Evolutionary conservation across 371 early-diverging fungal genomes (phyloP).

Genomic region (Dichotomocladium elegans): DNA sequence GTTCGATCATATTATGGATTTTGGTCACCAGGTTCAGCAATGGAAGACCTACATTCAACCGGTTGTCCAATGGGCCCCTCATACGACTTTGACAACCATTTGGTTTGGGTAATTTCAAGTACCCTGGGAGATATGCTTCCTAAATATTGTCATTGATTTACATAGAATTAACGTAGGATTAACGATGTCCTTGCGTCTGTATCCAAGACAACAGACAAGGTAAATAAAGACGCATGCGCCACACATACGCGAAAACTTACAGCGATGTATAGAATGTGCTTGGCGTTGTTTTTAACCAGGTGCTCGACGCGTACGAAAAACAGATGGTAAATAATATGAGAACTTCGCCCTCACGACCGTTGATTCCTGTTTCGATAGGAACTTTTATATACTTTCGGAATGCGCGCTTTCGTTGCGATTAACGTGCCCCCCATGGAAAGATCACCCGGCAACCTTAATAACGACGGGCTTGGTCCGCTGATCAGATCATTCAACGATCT

Average conservation of each 20-base stretch:
- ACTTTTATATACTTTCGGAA: not conserved
- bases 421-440: constrained; percentile 17
- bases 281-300: constrained; percentile 2
- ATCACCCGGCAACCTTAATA: not conserved
- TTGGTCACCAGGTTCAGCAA: constrained; percentile 1
- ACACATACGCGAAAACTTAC: not conserved
- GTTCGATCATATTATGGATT: constrained; percentile 1
- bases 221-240: not conserved
- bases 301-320: not conserved
- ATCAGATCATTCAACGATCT: constrained; percentile 2
- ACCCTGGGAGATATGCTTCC: no score
- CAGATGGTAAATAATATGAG: no score
- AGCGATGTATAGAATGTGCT: not conserved
- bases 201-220: not conserved
- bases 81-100: not conserved
- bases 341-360: not conserved
- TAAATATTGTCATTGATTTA: no score
- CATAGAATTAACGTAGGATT: no score
- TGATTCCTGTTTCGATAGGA: not conserved
- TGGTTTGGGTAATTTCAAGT: constrained; percentile 9
- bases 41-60: constrained; percentile 8
- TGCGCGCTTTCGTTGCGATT: constrained; percentile 7
- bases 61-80: constrained; percentile 1
- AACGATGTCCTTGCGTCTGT: constrained; percentile 3
- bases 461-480: not conserved